Evolutionary conservation across 2,329 filamentous ascomycete species (phyloP).

Genomic region (Diaporthe capsici): DNA sequence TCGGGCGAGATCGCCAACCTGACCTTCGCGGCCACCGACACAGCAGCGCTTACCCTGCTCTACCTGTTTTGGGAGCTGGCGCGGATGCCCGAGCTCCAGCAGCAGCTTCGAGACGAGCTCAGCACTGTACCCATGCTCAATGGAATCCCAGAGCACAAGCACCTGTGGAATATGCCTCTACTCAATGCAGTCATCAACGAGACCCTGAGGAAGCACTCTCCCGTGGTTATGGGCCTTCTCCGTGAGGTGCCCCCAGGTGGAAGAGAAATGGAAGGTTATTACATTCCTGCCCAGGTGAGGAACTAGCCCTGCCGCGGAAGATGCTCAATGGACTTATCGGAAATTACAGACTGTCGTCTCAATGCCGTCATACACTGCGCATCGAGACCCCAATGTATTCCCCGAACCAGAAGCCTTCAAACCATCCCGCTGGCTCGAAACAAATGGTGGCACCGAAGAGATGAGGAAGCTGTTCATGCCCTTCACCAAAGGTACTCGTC

Average conservation of each 20-base stretch:
- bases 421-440: conserved; percentile 10
- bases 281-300: background rate
- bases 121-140: background rate
- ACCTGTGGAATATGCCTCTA: conserved; percentile 7
- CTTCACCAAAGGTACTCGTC: conserved; percentile 18
- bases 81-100: background rate
- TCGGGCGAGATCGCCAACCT: conserved; percentile 14
- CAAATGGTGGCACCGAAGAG: conserved; percentile 1
- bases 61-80: conserved; percentile 22
- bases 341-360: background rate
- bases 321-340: background rate
- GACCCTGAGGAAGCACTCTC: conserved; percentile 4
- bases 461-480: conserved; percentile 18
- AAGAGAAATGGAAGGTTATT: conserved; percentile 3
- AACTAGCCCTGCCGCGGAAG: background rate
- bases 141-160: conserved; percentile 12
- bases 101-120: conserved; percentile 12
- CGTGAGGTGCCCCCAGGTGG: background rate
- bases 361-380: conserved; percentile 4
- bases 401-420: conserved; percentile 8
- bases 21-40: conserved; percentile 10
- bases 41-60: background rate
- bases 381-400: background rate
- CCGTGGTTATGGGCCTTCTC: conserved; percentile 13
- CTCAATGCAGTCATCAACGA: conserved; percentile 12